phyloP scores from a whole-genome alignment of 75 land plant genomes.

The Pinus tabuliformis region DNA sequence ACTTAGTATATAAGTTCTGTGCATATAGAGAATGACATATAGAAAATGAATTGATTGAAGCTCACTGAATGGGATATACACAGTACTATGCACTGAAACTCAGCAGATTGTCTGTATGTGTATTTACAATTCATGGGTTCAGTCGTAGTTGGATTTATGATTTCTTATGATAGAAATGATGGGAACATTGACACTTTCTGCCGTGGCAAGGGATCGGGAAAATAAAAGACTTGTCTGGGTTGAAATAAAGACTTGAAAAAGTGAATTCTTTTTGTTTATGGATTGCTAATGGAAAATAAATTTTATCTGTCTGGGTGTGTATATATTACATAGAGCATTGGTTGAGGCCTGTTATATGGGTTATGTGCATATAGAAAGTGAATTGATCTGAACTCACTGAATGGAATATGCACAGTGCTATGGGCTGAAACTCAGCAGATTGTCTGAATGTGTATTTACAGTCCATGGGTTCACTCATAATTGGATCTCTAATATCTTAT shows the following conservation, averaged over 20 bases:
- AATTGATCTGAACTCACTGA: background rate
- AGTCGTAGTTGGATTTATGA: too few relatives aligned
- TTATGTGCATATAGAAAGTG: background rate
- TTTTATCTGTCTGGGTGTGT: background rate
- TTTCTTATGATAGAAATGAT: too few relatives aligned
- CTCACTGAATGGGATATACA: background rate
- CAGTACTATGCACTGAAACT: background rate
- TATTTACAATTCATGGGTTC: background rate
- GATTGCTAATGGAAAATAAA: background rate
- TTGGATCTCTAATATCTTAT: too few relatives aligned
- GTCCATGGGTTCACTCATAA: too few relatives aligned
- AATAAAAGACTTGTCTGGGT: background rate
- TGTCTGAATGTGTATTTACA: background rate
- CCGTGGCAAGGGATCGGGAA: too few relatives aligned
- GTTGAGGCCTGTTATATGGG: background rate
- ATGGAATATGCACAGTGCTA: background rate
- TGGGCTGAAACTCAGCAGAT: background rate
- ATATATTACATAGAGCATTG: background rate
- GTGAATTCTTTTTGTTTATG: background rate
- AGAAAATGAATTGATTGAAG: background rate
- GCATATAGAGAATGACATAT: background rate
- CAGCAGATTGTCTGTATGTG: slow-evolving; percentile 6
- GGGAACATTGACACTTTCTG: too few relatives aligned
- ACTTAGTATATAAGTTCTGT: background rate
- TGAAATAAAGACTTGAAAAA: background rate